These are phyloP conservation scores for Saccharomycopsis sp. DNA, from an alignment of 805 yeast species.

Conservation along the genomic window DNA sequence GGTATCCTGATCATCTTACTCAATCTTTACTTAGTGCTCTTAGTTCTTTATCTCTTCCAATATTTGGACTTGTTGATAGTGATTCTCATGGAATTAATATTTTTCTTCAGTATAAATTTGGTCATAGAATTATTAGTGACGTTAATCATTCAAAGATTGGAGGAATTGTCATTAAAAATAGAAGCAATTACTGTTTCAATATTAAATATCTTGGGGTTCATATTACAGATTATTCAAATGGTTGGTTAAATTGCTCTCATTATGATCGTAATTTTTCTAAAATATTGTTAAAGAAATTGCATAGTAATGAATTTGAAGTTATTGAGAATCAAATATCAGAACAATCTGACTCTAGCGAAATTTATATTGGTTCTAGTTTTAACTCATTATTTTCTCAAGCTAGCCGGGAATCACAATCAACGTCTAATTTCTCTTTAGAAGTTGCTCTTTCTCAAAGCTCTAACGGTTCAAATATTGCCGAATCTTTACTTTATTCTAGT, in stretches of 20 bases:
- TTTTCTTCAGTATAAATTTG: conserved; percentile 23
- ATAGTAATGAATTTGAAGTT: too few relatives aligned
- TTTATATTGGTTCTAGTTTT: too few relatives aligned
- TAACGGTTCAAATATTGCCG: not conserved
- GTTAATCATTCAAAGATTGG: conserved; percentile 4
- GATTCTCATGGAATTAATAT: conserved; percentile 61
- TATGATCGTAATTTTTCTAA: conserved; percentile 24
- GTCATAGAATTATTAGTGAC: conserved; percentile 1
- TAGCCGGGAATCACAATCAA: too few relatives aligned
- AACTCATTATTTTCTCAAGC: too few relatives aligned
- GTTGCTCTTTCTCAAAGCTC: too few relatives aligned
- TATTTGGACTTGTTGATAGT: conserved; percentile 46
- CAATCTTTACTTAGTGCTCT: conserved; percentile 31
- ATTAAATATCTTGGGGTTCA: conserved; percentile 19
- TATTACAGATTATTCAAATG: conserved; percentile 18
- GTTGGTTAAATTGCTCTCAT: conserved; percentile 19
- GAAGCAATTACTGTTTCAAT: too few relatives aligned
- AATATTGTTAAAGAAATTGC: conserved; percentile 19
- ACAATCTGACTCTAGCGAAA: too few relatives aligned
- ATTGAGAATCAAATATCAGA: too few relatives aligned
- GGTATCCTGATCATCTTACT: conserved; percentile 56
- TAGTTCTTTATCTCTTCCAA: conserved; percentile 19
- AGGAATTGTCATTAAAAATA: conserved; percentile 8
- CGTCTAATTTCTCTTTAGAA: too few relatives aligned
- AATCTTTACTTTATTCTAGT: too few relatives aligned